Conservation (phyloP, 2,329 filamentous ascomycete genomes). For the Neurospora crassa region DNA sequence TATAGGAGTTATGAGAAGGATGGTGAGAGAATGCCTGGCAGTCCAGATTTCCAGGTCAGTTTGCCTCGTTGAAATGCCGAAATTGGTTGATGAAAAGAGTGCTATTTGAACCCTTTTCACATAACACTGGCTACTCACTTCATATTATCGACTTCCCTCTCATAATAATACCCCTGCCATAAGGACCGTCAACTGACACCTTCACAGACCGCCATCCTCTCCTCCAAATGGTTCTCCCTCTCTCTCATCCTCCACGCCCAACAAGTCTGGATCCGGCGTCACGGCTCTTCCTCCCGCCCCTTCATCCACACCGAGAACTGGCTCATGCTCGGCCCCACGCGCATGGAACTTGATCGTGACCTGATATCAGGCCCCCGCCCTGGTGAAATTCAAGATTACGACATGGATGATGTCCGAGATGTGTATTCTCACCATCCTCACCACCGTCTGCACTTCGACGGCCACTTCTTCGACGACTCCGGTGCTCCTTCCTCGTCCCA, state of each 20-base stretch:
- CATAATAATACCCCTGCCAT: neutral
- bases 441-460: neutral
- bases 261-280: slow-evolving; percentile 34
- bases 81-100: neutral
- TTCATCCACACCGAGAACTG: neutral
- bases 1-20: slow-evolving; percentile 11
- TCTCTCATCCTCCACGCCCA: slow-evolving; percentile 37
- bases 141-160: neutral
- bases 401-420: neutral
- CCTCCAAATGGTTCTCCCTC: slow-evolving; percentile 34
- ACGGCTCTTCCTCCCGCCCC: neutral
- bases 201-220: slow-evolving; percentile 32
- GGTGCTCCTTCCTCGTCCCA: neutral
- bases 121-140: neutral
- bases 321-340: neutral
- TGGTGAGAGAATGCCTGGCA: slow-evolving; percentile 22
- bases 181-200: neutral
- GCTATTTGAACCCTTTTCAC: neutral
- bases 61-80: neutral
- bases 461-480: neutral
- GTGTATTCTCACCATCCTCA: neutral
- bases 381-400: neutral
- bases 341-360: slow-evolving; percentile 11
- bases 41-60: slow-evolving; percentile 35
- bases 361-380: neutral